Percentiles rank a stretch among this genome's conserved stretches.
Evolutionary conservation across 2,329 filamentous ascomycete species (phyloP).

Genomic region (Pleoardoris graminearum): DNA sequence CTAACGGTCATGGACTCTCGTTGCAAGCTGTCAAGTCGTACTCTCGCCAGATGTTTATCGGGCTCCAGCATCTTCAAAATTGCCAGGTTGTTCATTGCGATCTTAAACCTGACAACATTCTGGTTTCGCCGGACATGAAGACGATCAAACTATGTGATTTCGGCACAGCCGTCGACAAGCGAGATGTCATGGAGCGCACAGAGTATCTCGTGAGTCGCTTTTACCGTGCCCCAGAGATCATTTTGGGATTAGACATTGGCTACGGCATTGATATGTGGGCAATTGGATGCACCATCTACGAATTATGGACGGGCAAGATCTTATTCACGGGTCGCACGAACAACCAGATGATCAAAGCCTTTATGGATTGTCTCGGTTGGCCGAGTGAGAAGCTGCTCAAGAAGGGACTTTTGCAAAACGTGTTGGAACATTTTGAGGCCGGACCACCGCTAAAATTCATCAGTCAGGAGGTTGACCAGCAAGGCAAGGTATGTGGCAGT

Average conservation of each 20-base stretch:
- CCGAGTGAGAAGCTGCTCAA: conserved; percentile 87
- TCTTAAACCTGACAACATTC: conserved; percentile 95
- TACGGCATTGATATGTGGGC: conserved; percentile 97
- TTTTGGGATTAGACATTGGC: conserved; percentile 94
- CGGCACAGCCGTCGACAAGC: conserved; percentile 90
- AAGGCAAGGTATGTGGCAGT: conserved; percentile 32
- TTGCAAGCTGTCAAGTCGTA: conserved; percentile 84
- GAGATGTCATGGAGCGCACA: conserved; percentile 82
- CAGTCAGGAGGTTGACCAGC: conserved; percentile 69
- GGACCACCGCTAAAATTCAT: conserved; percentile 76
- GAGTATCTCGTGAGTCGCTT: conserved; percentile 96
- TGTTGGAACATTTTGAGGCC: conserved; percentile 68
- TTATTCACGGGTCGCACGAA: conserved; percentile 94
- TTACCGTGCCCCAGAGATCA: conserved; percentile 95
- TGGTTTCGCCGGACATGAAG: conserved; percentile 62
- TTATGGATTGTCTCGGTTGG: conserved; percentile 95
- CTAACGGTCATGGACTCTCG: conserved; percentile 81
- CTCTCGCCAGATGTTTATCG: conserved; percentile 91
- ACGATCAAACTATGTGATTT: conserved; percentile 94
- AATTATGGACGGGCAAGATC: conserved; percentile 96
- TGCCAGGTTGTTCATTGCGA: conserved; percentile 95
- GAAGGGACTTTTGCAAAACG: conserved; percentile 65
- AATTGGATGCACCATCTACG: conserved; percentile 94
- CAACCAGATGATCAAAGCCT: conserved; percentile 95
- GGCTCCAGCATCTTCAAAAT: conserved; percentile 82